These are phyloP conservation scores for Neofusicoccum parvum DNA, from an alignment of 2,329 filamentous ascomycete species.

Conservation along the genomic window DNA sequence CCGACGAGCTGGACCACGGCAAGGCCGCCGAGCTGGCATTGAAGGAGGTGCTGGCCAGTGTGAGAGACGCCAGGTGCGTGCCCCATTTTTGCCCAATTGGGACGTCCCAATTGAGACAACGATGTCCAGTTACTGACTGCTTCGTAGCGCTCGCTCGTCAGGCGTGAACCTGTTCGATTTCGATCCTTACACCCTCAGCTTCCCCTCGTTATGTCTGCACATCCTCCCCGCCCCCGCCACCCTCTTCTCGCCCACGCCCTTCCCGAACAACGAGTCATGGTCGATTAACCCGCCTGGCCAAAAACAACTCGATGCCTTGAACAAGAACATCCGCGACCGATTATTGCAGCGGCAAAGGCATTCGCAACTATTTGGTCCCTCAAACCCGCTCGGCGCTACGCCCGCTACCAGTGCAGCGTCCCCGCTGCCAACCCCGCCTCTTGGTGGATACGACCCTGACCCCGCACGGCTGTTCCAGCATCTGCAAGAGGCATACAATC, in stretches of 20 bases:
- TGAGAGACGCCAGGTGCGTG: slow-evolving; percentile 76
- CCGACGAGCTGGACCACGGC: slow-evolving; percentile 76
- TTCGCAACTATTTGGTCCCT: slow-evolving; percentile 26
- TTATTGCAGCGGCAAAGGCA: slow-evolving; percentile 51
- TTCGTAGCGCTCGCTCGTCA: slow-evolving; percentile 39
- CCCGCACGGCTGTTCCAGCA: slow-evolving; percentile 74
- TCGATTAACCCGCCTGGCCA: slow-evolving; percentile 74
- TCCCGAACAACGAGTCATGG: slow-evolving; percentile 78
- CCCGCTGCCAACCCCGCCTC: slow-evolving; percentile 40
- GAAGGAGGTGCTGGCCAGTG: slow-evolving; percentile 77
- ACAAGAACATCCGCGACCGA: slow-evolving; percentile 66
- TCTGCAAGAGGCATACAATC: slow-evolving; percentile 72
- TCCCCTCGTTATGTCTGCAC: slow-evolving; percentile 80
- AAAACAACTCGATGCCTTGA: slow-evolving; percentile 73
- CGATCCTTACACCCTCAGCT: slow-evolving; percentile 81
- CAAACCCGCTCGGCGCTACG: slow-evolving; percentile 32
- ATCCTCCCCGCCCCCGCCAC: slow-evolving; percentile 80
- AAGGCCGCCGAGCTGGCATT: slow-evolving; percentile 83
- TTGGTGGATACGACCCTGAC: slow-evolving; percentile 54
- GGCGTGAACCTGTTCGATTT: slow-evolving; percentile 67
- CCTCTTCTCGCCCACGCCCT: slow-evolving; percentile 77
- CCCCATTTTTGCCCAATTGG: background rate
- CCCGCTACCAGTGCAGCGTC: slow-evolving; percentile 43
- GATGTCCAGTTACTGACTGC: slow-evolving; percentile 4
- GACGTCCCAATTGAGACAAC: background rate